phyloP scores from a whole-genome alignment of 2,329 filamentous ascomycete genomes.

The Ascosphaera pollenicola region DNA sequence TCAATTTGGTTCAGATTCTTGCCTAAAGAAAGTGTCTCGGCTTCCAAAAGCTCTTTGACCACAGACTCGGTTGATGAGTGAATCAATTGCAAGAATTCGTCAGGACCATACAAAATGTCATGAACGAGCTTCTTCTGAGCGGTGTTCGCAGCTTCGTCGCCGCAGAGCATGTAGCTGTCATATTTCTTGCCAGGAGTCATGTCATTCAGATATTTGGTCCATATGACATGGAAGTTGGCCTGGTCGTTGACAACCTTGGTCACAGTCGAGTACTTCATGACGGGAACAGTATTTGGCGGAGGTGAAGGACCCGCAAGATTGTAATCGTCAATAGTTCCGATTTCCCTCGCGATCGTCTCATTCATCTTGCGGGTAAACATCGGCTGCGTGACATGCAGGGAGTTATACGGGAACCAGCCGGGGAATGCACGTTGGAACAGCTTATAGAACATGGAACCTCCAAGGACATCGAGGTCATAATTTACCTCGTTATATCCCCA shows the following conservation, averaged over 20 bases:
- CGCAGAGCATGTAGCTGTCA: constrained; percentile 7
- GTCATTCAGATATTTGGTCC: constrained; percentile 7
- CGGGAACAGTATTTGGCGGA: constrained; percentile 5
- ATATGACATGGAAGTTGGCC: constrained; percentile 8
- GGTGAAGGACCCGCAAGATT: constrained; percentile 7
- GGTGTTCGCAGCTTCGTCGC: constrained; percentile 5
- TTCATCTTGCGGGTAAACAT: constrained; percentile 11
- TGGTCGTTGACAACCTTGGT: constrained; percentile 8
- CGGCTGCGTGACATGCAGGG: constrained; percentile 10
- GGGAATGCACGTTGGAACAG: constrained; percentile 12
- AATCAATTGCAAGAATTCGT: constrained; percentile 7
- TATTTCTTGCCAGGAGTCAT: constrained; percentile 7
- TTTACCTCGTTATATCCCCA: constrained; percentile 19
- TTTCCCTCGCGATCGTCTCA: constrained; percentile 8
- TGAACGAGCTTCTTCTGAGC: constrained; percentile 7
- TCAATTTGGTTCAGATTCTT: constrained; percentile 8
- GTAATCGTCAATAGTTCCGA: constrained; percentile 7
- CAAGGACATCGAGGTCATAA: constrained; percentile 6
- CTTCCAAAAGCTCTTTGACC: constrained; percentile 7
- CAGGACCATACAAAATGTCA: constrained; percentile 7
- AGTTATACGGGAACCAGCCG: constrained; percentile 10
- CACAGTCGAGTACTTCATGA: constrained; percentile 7
- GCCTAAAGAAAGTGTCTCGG: constrained; percentile 7
- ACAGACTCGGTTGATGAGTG: constrained; percentile 5
- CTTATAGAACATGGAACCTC: constrained; percentile 12